Evolutionary conservation across 225 moss, liverwort and hornwort genomes (phyloP).

Genomic region (Polytrichum commune): DNA sequence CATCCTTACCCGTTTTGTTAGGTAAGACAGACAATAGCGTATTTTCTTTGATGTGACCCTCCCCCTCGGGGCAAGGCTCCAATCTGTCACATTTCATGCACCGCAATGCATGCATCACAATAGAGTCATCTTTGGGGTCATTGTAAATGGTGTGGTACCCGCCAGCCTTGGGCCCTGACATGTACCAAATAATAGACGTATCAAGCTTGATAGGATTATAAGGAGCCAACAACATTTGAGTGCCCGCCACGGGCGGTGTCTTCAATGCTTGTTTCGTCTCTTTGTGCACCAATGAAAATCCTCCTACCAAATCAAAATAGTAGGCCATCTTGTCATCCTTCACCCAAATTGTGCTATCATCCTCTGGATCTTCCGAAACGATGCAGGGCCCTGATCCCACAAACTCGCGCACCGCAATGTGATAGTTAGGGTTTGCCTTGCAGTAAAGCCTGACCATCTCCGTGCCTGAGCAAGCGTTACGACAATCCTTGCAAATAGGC

Average conservation of each 20-base stretch:
- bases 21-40: conserved; percentile 37
- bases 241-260: conserved; percentile 24
- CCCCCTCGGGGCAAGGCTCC: conserved; percentile 35
- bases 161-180: conserved; percentile 25
- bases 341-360: conserved; percentile 38
- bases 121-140: conserved; percentile 9
- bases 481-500: no score
- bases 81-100: conserved; percentile 34
- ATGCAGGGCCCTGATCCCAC: conserved; percentile 38
- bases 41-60: conserved; percentile 43
- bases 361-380: conserved; percentile 27
- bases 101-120: conserved; percentile 41
- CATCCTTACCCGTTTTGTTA: conserved; percentile 36
- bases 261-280: conserved; percentile 34
- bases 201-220: conserved; percentile 37
- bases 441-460: conserved; percentile 31
- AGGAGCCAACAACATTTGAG: conserved; percentile 34
- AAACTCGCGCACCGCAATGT: conserved; percentile 32
- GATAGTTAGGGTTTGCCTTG: conserved; percentile 43
- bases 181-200: conserved; percentile 37
- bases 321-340: conserved; percentile 47
- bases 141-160: conserved; percentile 30
- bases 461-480: conserved; percentile 12
- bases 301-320: conserved; percentile 20
- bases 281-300: conserved; percentile 35